Evolutionary conservation across 345 rosid genomes (phyloP).

Genomic region (Turritis glabra): DNA sequence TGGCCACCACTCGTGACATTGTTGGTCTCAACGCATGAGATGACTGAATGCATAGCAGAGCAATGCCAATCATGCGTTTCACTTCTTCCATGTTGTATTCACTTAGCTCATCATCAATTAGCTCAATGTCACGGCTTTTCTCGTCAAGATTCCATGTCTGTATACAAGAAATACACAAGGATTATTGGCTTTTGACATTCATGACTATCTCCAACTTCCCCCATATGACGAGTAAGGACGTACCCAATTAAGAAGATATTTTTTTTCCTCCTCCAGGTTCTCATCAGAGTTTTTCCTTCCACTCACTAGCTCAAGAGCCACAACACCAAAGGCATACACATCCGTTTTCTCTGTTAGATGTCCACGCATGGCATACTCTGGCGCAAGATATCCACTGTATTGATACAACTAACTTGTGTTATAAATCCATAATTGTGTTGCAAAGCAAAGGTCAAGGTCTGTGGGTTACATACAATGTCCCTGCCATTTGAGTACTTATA

Average conservation of each 20-base stretch:
- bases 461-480: constrained; percentile 38
- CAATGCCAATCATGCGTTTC: not conserved
- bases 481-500: constrained; percentile 8
- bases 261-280: constrained; percentile 27
- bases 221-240: too few relatives aligned
- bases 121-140: not conserved
- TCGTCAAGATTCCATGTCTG: not conserved
- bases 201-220: too few relatives aligned
- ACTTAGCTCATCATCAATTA: not conserved
- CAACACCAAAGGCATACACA: constrained; percentile 48
- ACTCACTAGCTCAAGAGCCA: constrained; percentile 40
- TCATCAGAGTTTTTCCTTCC: constrained; percentile 38
- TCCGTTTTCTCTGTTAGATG: constrained; percentile 55
- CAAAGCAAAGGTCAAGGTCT: not conserved
- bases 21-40: not conserved
- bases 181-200: not conserved
- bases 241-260: constrained; percentile 63
- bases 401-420: constrained; percentile 13
- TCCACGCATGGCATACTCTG: constrained; percentile 61
- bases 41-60: not conserved
- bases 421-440: constrained; percentile 26
- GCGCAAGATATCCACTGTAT: constrained; percentile 53
- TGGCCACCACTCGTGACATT: not conserved
- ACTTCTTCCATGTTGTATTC: not conserved
- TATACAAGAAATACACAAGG: not conserved